Percentiles rank a stretch among this genome's conserved stretches.
Conservation (phyloP, 108 stramenopile genomes). For the Pseudonitzschia multiseries region DNA sequence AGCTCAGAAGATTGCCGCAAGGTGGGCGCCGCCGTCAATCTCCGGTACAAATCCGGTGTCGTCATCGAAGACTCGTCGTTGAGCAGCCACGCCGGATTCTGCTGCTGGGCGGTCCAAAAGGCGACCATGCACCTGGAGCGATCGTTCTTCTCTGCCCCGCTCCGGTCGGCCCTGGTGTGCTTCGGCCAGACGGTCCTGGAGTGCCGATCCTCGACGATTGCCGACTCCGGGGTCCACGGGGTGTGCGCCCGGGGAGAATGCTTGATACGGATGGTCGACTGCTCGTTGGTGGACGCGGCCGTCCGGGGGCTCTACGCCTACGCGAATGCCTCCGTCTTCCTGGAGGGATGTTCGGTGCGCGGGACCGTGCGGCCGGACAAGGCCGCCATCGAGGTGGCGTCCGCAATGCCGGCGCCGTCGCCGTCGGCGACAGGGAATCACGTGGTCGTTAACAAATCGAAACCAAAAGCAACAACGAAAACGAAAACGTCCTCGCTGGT, state of each 20-base stretch:
- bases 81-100: constrained; percentile 26
- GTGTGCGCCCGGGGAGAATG: constrained; percentile 34
- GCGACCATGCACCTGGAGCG: constrained; percentile 11
- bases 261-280: background rate
- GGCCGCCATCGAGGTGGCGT: constrained; percentile 39
- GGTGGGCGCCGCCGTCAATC: constrained; percentile 39
- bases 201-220: constrained; percentile 6
- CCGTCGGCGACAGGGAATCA: no score
- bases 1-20: constrained; percentile 9
- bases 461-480: background rate
- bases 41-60: constrained; percentile 26
- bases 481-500: constrained; percentile 10
- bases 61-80: background rate
- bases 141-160: constrained; percentile 13
- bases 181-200: constrained; percentile 24
- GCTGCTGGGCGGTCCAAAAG: constrained; percentile 41
- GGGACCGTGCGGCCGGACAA: constrained; percentile 31
- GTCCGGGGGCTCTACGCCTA: constrained; percentile 39
- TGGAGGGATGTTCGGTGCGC: constrained; percentile 14
- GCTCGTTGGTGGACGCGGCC: constrained; percentile 15
- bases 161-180: constrained; percentile 38
- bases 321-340: constrained; percentile 23
- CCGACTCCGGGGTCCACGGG: constrained; percentile 32
- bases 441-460: no score
- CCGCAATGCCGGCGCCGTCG: background rate